Base-by-base conservation (phyloP, 352 stramenopile genomes). In the Blastocystis sp. region DNA sequence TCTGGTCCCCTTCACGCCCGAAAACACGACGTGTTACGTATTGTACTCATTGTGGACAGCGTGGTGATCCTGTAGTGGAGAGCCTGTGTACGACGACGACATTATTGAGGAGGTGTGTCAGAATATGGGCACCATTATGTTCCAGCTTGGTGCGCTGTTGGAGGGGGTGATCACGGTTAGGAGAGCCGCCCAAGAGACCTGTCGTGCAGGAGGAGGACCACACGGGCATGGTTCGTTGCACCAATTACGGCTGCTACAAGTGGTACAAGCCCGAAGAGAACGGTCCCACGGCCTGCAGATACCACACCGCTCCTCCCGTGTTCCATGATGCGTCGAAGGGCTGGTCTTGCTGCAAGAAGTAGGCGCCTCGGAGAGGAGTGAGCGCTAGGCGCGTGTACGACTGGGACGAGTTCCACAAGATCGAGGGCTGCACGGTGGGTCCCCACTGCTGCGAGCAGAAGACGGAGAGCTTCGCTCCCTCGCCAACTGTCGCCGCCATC, bases 341-440 rank as follows among this genome's bases (percentile, higher is more conserved):
- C 91, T 96, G 94, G 94, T 93, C 93, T 62, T 96, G 94, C 92
- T 96, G 94, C 92, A 94, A 93, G 81, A 93, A 91, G 79, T 89
- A 55, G 13, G 21, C 12, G 13, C 62, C 6, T 12, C 6, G 13
- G 29, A 21, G 12, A 24, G 45, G 10, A 12, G 62, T 39, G 41
- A 85, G 95, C 94, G 90, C 95, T 96, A 93, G 94, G 78, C 90
- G 91, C 50, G 92, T 97, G 19, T 98, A 97, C 92, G 95, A 98
- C 92, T 98, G 95, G 95, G 95, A 98, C 91, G 94, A 96, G 91
- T 98, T 98, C 91, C 93, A 97, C 69, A 76, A 91, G 67, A 91
- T 91, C 77, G 71, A 95, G 92, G 81, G 93, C 91, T 62, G 91
- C 88, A 85, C 90, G 66, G 24, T 63, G 62, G 90, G 92, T 45